Base-by-base conservation (phyloP, 139 green algal genomes). In the Trebouxia sp. region DNA sequence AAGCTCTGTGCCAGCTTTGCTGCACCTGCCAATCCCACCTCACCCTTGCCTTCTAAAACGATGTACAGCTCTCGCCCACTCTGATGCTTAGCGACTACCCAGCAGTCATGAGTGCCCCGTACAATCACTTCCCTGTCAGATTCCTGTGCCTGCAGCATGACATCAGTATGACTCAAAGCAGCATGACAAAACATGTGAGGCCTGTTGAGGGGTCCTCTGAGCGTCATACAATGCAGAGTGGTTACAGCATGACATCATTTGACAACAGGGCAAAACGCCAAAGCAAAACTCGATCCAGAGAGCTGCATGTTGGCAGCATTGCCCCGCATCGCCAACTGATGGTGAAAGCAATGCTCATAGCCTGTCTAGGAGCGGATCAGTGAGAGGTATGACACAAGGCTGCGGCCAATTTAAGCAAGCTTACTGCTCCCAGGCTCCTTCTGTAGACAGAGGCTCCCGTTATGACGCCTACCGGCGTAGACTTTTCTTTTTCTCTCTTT, bases 101-200 rank as follows among this genome's bases (percentile, higher is more conserved):
- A 88, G 56, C 76, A 83, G 58, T 85, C 84, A 74, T 85, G 80
- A 41, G 32, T 69, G 45, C 84, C 84, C 20, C 78, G 37, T 5
- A 66, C 76, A 35, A 85, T 37, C 30, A 88, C 80, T 75, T 85
- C 83, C 35, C 47, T 45, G 28, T 65, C n/a, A 39, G 3, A 17
- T 28, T 17, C 22, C 50, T 28, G 50, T 22, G 26, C 20, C 50
- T 65, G 15, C 38, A 22, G 3, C 47, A 55, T 10, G 15, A 38
- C 22, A 24, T 58, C 9, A 26, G 22, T 20, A 62, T 5, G 14
- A 14, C 15, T 51, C 35, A 87, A 10, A n/a, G 65, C 80, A 35
- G 53, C 78, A n/a, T n/a, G n/a, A n/a, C n/a, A n/a, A n/a, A n/a
- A n/a, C n/a, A n/a, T n/a, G n/a, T n/a, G n/a, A n/a, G n/a, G n/a